Conservation (phyloP, 2,329 filamentous ascomycete species). For the Alternaria sp. region DNA sequence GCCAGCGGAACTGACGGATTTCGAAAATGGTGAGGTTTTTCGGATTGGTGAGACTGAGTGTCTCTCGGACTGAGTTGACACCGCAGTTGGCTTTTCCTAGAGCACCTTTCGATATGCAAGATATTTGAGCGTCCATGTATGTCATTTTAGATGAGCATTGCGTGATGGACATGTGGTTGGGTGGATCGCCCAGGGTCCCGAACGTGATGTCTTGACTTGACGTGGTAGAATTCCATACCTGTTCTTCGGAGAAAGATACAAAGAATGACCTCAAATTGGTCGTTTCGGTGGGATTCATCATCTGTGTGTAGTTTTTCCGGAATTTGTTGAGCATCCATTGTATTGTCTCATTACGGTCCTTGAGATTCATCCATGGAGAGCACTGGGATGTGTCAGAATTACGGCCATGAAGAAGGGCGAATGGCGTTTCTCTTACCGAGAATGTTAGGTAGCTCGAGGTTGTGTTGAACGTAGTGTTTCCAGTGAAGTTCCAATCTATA, state of each 20-base stretch:
- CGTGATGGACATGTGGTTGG: not conserved
- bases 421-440: not conserved
- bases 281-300: not conserved
- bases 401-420: not conserved
- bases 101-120: not conserved
- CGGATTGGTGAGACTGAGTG: not conserved
- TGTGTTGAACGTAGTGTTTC: not conserved
- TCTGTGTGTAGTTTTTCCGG: not conserved
- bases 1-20: not conserved
- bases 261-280: not conserved
- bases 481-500: not conserved
- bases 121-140: not conserved
- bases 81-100: not conserved
- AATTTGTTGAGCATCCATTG: not conserved
- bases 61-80: not conserved
- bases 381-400: not conserved
- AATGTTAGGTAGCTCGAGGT: not conserved
- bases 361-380: not conserved
- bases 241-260: not conserved
- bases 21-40: not conserved
- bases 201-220: not conserved
- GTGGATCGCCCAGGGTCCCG: not conserved
- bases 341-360: not conserved
- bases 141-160: not conserved
- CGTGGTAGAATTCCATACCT: not conserved